phyloP scores from a whole-genome alignment of 805 yeast genomes.

The Candida stauntonica region DNA sequence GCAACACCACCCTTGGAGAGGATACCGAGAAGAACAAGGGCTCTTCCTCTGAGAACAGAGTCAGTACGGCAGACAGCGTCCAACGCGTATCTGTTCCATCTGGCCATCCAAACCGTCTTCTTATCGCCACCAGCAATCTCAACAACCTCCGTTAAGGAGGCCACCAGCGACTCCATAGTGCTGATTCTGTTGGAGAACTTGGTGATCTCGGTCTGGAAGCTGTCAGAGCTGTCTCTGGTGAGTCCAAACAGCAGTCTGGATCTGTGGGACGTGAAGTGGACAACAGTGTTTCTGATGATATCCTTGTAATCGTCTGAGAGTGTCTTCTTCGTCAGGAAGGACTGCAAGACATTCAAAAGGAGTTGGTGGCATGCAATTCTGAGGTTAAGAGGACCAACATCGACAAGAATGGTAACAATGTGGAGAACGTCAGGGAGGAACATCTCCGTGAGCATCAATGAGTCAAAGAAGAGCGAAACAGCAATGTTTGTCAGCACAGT shows the following conservation, averaged over 20 bases:
- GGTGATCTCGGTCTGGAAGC: slow-evolving; percentile 31
- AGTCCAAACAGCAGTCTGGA: slow-evolving; percentile 67
- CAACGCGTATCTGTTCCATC: slow-evolving; percentile 62
- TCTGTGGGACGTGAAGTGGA: slow-evolving; percentile 49
- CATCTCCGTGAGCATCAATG: slow-evolving; percentile 53
- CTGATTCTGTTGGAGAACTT: slow-evolving; percentile 36
- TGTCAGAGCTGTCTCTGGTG: slow-evolving; percentile 46
- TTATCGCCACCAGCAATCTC: slow-evolving; percentile 45
- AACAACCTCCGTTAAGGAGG: slow-evolving; percentile 48
- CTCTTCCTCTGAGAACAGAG: slow-evolving; percentile 62
- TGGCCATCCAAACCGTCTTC: slow-evolving; percentile 51
- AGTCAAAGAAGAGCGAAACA: slow-evolving; percentile 67
- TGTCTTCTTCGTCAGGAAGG: slow-evolving; percentile 54
- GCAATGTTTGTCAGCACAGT: slow-evolving; percentile 61
- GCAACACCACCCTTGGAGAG: slow-evolving; percentile 59
- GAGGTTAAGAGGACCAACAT: slow-evolving; percentile 48
- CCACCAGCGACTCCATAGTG: slow-evolving; percentile 56
- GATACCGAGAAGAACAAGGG: slow-evolving; percentile 65
- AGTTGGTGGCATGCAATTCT: slow-evolving; percentile 58
- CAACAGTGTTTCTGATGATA: slow-evolving; percentile 42
- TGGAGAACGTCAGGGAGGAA: slow-evolving; percentile 70
- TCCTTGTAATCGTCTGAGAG: slow-evolving; percentile 37
- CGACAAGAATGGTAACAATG: slow-evolving; percentile 55
- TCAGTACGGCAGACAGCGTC: slow-evolving; percentile 54
- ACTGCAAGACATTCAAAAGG: slow-evolving; percentile 62